Percentiles rank a stretch among this genome's conserved stretches.
These are phyloP conservation scores for Cyberlindnera misumaiensis DNA, from an alignment of 805 yeast genomes.

Conservation along the genomic window DNA sequence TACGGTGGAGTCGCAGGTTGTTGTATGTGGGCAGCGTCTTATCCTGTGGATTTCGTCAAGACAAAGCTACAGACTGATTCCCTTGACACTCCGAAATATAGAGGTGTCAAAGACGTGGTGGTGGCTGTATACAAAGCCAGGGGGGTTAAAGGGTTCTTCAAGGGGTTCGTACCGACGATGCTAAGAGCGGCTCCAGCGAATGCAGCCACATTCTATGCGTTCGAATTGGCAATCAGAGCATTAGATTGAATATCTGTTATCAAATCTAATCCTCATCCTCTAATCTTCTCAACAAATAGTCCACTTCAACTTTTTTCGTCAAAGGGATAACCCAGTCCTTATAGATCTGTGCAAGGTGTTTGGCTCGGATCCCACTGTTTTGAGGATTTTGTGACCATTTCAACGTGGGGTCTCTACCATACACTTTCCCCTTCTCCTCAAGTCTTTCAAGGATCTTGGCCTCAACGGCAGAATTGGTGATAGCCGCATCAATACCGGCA, in stretches of 20 bases:
- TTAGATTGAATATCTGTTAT: conserved; percentile 7
- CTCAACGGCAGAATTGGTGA: conserved; percentile 86
- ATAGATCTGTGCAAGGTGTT: conserved; percentile 74
- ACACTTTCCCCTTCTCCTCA: conserved; percentile 72
- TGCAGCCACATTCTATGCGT: conserved; percentile 92
- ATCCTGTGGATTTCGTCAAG: conserved; percentile 89
- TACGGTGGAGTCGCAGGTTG: conserved; percentile 92
- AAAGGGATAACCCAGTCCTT: conserved; percentile 86
- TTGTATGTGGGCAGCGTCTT: conserved; percentile 76
- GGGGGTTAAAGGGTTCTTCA: conserved; percentile 75
- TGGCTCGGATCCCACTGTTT: conserved; percentile 75
- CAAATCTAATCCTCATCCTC: conserved; percentile 40
- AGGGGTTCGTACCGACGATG: conserved; percentile 88
- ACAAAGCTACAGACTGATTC: conserved; percentile 80
- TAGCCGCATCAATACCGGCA: conserved; percentile 67
- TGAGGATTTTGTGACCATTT: conserved; percentile 52
- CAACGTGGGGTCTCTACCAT: conserved; percentile 83
- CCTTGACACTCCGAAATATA: conserved; percentile 52
- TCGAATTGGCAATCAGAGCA: conserved; percentile 77
- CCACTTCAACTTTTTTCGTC: conserved; percentile 93
- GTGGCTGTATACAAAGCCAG: conserved; percentile 44
- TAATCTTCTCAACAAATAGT: conserved; percentile 76
- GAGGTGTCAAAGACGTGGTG: conserved; percentile 50
- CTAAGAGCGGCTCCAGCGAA: conserved; percentile 97
- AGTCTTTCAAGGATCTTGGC: conserved; percentile 73